A percentile compares a stretch with the other conserved stretches of the same genome.
Conservation (phyloP, 2,329 filamentous ascomycete genomes). For the Stemphylium beticola region DNA sequence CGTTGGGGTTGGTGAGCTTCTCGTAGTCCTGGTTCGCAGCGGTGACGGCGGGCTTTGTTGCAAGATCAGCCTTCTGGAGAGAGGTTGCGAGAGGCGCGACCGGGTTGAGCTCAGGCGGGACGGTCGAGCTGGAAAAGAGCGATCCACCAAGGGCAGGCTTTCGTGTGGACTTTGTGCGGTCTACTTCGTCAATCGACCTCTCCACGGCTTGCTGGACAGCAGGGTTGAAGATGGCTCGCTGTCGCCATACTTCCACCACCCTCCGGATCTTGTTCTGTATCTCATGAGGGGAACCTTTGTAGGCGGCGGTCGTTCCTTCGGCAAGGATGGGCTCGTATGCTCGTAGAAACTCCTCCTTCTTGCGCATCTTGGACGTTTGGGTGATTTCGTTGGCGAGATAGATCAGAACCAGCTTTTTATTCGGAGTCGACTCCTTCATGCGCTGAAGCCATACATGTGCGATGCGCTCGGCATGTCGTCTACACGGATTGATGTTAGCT, state of each 20-base stretch:
- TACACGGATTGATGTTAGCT: constrained; percentile 50
- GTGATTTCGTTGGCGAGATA: constrained; percentile 98
- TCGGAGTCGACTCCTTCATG: constrained; percentile 83
- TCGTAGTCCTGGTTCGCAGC: constrained; percentile 82
- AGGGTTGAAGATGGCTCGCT: constrained; percentile 80
- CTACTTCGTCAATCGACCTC: constrained; percentile 71
- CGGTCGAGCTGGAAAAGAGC: constrained; percentile 67
- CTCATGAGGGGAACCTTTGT: constrained; percentile 82
- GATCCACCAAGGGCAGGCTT: constrained; percentile 69
- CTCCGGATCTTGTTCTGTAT: constrained; percentile 86
- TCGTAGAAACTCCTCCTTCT: constrained; percentile 89
- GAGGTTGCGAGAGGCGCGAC: constrained; percentile 77
- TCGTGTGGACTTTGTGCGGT: constrained; percentile 61
- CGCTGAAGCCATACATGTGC: constrained; percentile 90
- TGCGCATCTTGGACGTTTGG: constrained; percentile 91
- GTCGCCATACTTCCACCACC: constrained; percentile 93
- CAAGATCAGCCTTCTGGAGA: constrained; percentile 73
- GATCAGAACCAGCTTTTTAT: constrained; percentile 86
- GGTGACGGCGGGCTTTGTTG: constrained; percentile 69
- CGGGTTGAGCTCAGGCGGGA: constrained; percentile 78
- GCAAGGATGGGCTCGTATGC: constrained; percentile 92
- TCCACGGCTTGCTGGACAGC: constrained; percentile 84
- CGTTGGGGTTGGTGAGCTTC: constrained; percentile 76
- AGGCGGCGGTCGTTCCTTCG: constrained; percentile 87
- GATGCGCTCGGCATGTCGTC: constrained; percentile 89